Base-by-base conservation (phyloP, 1,284 basidiomycete genomes). In the Moesziomyces sp. region DNA sequence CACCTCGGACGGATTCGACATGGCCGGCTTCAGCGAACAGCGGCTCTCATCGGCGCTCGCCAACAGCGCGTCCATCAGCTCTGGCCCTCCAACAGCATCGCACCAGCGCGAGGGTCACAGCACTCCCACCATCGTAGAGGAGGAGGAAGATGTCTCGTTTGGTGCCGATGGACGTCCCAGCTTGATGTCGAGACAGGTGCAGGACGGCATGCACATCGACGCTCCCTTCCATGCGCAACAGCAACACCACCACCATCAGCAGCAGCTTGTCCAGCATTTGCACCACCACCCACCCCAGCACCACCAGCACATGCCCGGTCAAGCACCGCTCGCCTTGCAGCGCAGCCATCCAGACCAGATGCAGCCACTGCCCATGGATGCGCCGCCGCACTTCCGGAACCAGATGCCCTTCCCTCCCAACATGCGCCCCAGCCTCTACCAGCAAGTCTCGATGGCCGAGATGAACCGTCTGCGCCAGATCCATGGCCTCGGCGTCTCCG, bases 41-140 rank as follows among this genome's bases (percentile, higher is more conserved):
- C 57, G 61, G n/a, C 66, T 78, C 16, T 74, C 76, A 14, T 64
- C 69, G n/a, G 74, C 70, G n/a, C 45, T 78, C n/a, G 76, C 76
- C n/a, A 57, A 52, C 21, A 67, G 67, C 46, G 76, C 76, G 0
- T 68, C 67, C 14, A 76, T 78, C 50, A 74, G 73, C 46, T 52
- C 69, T 0, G 58, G 51, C 6, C 55, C 57, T 13, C 43, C 65
- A 9, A 46, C 53, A 8, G 40, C 40, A n/a, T 49, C 53, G 14
- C 57, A 58, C 44, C 56, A 52, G 24, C 67, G 62, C 44, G 75
- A 72, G 19, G 78, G 76, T 38, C 68, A 77, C 54, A 74, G 64
- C 46, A 80, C 78, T 7, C 78, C 78, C 10, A 81, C 79, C 13
- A 81, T 81, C 26, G 58, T 81, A 38, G 79, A 81, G 46, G 79